Percentiles rank a stretch among this genome's conserved stretches.
phyloP scores from a whole-genome alignment of 148 eudicot genomes.

The Polygonum aviculare region DNA sequence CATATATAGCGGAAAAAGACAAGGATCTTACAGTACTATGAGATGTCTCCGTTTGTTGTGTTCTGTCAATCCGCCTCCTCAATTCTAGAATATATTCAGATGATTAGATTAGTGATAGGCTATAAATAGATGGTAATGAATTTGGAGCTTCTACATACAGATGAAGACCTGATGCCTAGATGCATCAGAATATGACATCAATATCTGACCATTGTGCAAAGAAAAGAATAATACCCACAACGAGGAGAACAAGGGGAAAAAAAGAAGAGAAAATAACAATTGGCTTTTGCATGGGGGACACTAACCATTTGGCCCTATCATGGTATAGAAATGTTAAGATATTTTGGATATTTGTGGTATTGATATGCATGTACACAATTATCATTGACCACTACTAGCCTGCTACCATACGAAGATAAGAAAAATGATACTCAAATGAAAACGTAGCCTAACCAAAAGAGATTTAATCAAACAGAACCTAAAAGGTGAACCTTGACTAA shows the following conservation, averaged over 20 bases:
- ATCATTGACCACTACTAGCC: neutral
- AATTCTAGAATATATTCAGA: slow-evolving; percentile 29
- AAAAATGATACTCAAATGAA: neutral
- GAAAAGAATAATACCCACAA: neutral
- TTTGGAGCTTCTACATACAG: neutral
- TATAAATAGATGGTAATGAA: neutral
- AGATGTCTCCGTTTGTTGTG: slow-evolving; percentile 32
- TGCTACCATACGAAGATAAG: neutral
- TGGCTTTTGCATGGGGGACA: neutral
- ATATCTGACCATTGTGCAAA: neutral
- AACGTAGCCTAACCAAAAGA: neutral
- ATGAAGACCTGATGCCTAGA: neutral
- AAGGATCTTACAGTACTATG: slow-evolving; percentile 44
- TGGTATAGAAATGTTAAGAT: neutral
- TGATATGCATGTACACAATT: neutral
- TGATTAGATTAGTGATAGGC: neutral
- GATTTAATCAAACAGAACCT: neutral
- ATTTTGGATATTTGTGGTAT: neutral
- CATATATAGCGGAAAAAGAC: neutral
- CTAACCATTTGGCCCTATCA: neutral
- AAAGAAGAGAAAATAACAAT: neutral
- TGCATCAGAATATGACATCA: neutral
- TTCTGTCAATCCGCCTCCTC: slow-evolving; percentile 35
- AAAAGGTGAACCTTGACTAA: neutral
- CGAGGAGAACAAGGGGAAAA: neutral